Conservation (phyloP, 2,329 filamentous ascomycete species). For the Clonostachys byssicola region DNA sequence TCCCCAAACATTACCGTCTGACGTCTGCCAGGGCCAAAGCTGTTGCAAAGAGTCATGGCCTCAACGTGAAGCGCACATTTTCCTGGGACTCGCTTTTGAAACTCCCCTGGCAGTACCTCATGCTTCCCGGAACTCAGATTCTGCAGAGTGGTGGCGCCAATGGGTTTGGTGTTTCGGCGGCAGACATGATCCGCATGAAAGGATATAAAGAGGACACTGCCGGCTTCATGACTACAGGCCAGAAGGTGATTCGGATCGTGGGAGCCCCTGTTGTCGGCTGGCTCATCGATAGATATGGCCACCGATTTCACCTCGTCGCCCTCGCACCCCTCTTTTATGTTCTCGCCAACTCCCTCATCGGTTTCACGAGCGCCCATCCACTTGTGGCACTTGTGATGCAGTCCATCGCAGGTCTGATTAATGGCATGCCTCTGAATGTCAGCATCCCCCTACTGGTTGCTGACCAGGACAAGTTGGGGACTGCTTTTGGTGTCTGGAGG, state of each 20-base stretch:
- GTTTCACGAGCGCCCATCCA: conserved; percentile 12
- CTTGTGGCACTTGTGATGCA: conserved; percentile 10
- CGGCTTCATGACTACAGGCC: conserved; percentile 11
- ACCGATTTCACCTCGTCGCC: conserved; percentile 13
- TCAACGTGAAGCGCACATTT: conserved; percentile 6
- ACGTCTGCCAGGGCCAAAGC: conserved; percentile 7
- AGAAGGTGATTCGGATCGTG: conserved; percentile 11
- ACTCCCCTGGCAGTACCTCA: conserved; percentile 12
- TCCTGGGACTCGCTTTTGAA: conserved; percentile 9
- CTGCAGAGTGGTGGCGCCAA: conserved; percentile 12
- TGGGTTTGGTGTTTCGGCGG: conserved; percentile 10
- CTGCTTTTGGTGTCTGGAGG: conserved; percentile 13
- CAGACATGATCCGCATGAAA: conserved; percentile 15
- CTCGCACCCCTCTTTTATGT: conserved; percentile 11
- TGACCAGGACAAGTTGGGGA: conserved; percentile 14
- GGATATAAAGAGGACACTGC: conserved; percentile 12
- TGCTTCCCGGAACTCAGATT: conserved; percentile 12
- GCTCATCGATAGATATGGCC: conserved; percentile 13
- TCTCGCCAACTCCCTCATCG: conserved; percentile 10
- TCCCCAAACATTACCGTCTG: conserved; percentile 5
- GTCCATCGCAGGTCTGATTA: conserved; percentile 10
- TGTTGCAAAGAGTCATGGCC: conserved; percentile 2
- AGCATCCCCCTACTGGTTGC: conserved; percentile 14
- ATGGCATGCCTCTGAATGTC: conserved; percentile 12
- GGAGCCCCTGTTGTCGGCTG: conserved; percentile 9